Evolutionary conservation across 108 stramenopile genomes (phyloP).

Genomic region (Nannochloropsis oceanica): DNA sequence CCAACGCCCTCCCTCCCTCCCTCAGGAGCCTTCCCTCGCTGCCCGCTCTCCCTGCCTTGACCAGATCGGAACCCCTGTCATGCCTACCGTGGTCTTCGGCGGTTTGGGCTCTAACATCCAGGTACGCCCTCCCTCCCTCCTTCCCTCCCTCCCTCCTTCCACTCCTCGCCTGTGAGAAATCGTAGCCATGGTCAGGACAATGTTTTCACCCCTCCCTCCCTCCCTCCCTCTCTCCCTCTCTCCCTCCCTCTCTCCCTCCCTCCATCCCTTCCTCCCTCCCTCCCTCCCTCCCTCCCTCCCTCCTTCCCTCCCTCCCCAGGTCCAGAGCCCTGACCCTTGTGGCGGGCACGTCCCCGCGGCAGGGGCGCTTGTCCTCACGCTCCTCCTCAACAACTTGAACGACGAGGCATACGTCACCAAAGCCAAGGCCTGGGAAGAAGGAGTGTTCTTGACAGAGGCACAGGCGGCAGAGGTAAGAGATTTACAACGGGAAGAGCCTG

Average conservation of each 20-base stretch:
- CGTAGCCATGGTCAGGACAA: background rate
- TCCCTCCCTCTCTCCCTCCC: too few relatives aligned
- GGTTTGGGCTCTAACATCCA: slow-evolving; percentile 6
- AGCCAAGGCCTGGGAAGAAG: slow-evolving; percentile 28
- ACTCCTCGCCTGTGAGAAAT: too few relatives aligned
- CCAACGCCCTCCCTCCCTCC: background rate
- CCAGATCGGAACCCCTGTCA: slow-evolving; percentile 32
- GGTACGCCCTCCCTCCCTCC: too few relatives aligned
- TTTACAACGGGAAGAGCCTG: too few relatives aligned
- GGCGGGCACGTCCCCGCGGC: slow-evolving; percentile 20
- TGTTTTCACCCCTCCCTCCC: background rate
- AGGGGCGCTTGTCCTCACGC: slow-evolving; percentile 27
- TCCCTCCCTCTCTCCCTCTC: too few relatives aligned
- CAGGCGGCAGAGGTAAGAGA: too few relatives aligned
- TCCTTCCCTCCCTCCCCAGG: background rate
- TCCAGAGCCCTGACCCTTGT: slow-evolving; percentile 17
- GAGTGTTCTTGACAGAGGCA: background rate
- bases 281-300: too few relatives aligned
- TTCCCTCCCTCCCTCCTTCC: too few relatives aligned
- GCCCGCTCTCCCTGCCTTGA: background rate
- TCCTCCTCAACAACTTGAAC: slow-evolving; percentile 32
- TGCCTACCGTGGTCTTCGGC: slow-evolving; percentile 28
- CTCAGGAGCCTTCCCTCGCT: background rate
- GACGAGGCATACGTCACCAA: background rate
- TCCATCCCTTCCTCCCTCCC: too few relatives aligned